Evolutionary conservation across 441 rosid genomes (phyloP), one percentile per base, ranked within the genome.

Genomic region (Heliophila coronopifolia): DNA sequence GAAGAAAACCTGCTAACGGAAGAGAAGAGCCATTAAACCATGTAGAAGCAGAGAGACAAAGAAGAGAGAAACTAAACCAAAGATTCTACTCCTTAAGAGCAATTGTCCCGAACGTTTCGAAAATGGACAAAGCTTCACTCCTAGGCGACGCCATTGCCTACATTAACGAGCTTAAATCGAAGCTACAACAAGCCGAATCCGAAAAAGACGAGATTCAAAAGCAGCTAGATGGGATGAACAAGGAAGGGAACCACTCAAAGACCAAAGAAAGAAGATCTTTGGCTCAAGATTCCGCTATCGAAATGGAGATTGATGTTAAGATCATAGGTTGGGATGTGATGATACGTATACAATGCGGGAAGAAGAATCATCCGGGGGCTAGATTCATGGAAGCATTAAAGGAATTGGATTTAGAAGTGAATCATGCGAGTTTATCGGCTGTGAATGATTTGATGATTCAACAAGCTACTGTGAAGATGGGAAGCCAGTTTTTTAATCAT

Each of bases 361-460:
- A 85, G 67, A 79, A 70, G 79, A 80, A 83, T 72, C 98, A 92
- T 68, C 98, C 96, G 0, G 98, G 94, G 22, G 95, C 96, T 9
- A 85, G 78, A 62, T 64, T 92, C 61, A 85, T 92, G 98, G 73
- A 76, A 7, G 94, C 97, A 2, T 69, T 92, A 23, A 81, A 67
- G 73, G 98, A 88, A 15, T 35, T 92, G 67, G 95, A 92, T 68
- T 81, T 92, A 34, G 96, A 92, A 48, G 96, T 92, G 54, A 75
- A 83, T 58, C 93, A 92, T 7, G 98, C 95, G 1, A 92, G 95
- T 38, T 86, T 87, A 25, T 83, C 98, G 0, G 97, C 88, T 16
- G 88, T 88, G 65, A 85, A 92, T 50, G 98, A 92, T 44, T 62
- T 92, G 77, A 92, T 87, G 98, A 92, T 92, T 66, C 95, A 87